A percentile compares a stretch with the other conserved stretches of the same genome.
Conservation (phyloP, 805 yeast genomes). For the Myxozyma monticola region DNA sequence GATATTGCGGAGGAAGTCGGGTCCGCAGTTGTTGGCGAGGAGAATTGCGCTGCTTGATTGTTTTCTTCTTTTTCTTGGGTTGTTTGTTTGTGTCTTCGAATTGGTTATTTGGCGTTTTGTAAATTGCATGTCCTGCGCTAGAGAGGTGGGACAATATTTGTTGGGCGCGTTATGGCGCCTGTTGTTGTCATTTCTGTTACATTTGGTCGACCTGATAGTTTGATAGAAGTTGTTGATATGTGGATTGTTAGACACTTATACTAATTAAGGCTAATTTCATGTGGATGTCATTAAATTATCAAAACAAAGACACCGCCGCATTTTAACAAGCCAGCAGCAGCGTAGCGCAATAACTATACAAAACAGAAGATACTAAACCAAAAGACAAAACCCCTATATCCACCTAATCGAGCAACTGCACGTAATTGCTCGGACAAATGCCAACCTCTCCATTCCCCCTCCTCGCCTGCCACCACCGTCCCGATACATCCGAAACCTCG, state of each 20-base stretch:
- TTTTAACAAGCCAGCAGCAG: too few relatives aligned
- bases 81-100: not conserved
- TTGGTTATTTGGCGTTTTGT: not conserved
- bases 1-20: constrained; percentile 41
- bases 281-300: not conserved
- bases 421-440: constrained; percentile 93
- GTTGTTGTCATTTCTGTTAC: too few relatives aligned
- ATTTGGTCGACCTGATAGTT: too few relatives aligned
- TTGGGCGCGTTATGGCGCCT: too few relatives aligned
- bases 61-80: not conserved
- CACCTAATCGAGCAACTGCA: constrained; percentile 37
- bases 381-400: too few relatives aligned
- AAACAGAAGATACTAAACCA: not conserved
- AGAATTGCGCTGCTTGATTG: not conserved
- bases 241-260: too few relatives aligned
- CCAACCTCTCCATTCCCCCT: constrained; percentile 89
- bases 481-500: constrained; percentile 87
- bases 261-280: too few relatives aligned
- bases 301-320: not conserved
- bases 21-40: constrained; percentile 1
- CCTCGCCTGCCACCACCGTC: constrained; percentile 98
- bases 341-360: not conserved
- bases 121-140: too few relatives aligned
- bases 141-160: too few relatives aligned
- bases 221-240: too few relatives aligned